These are phyloP conservation scores for Lojkania enalia DNA, from an alignment of 2,329 filamentous ascomycete genomes.

Conservation along the genomic window DNA sequence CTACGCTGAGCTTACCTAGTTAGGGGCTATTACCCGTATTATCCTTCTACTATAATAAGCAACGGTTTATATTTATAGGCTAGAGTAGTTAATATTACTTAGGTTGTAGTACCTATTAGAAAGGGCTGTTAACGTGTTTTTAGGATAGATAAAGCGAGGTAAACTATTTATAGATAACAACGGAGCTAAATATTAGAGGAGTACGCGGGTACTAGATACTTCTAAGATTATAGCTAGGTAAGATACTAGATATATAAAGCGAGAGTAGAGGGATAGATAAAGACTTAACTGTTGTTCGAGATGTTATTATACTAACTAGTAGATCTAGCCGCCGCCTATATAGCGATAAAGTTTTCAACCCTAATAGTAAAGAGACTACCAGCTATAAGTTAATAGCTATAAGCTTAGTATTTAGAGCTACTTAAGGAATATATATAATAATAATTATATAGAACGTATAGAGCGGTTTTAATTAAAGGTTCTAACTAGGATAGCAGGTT, in stretches of 20 bases:
- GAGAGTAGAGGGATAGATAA: conserved; percentile 9
- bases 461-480: conserved; percentile 4
- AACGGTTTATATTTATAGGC: conserved; percentile 12
- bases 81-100: too few species aligned
- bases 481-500: conserved; percentile 6
- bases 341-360: too few species aligned
- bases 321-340: conserved; percentile 3
- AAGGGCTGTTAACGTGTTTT: conserved; percentile 3
- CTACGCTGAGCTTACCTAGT: too few species aligned
- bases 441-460: conserved; percentile 1
- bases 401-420: too few species aligned
- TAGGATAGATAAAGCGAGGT: conserved; percentile 5
- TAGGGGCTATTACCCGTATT: too few species aligned
- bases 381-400: too few species aligned
- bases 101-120: conserved; percentile 3
- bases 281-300: conserved; percentile 8
- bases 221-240: conserved; percentile 8
- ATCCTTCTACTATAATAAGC: too few species aligned
- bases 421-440: conserved; percentile 3
- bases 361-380: too few species aligned
- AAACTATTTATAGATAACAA: conserved; percentile 5
- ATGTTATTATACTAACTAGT: conserved; percentile 5
- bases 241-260: conserved; percentile 9
- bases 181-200: conserved; percentile 8
- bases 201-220: conserved; percentile 9